phyloP scores from a whole-genome alignment of 306 rosid genomes.

The Vigna mungo region DNA sequence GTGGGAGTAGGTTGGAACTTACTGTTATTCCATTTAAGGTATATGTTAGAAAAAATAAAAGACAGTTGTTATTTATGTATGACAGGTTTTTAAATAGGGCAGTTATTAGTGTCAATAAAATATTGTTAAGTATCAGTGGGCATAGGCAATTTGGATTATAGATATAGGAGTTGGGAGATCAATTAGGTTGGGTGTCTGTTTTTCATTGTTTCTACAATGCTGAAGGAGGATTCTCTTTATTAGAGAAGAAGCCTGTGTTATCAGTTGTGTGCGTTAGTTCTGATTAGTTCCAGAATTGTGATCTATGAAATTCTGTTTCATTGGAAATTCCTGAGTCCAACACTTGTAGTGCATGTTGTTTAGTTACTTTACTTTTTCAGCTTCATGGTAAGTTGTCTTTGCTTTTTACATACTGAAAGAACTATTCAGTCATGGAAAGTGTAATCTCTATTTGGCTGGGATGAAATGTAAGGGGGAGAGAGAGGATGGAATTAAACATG shows the following conservation, averaged over 20 bases:
- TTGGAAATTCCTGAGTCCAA: neutral
- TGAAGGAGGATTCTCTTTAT: no score
- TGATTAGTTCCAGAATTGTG: neutral
- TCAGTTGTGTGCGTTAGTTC: neutral
- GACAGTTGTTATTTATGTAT: neutral
- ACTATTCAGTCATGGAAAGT: neutral
- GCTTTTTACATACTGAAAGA: neutral
- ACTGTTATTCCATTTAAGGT: neutral
- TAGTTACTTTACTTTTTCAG: constrained; percentile 20
- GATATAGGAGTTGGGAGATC: neutral
- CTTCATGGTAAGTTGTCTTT: neutral
- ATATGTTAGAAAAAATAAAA: neutral
- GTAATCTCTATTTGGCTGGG: no score
- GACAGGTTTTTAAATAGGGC: neutral
- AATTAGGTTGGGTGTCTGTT: neutral
- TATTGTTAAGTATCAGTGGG: neutral
- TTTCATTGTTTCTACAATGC: no score
- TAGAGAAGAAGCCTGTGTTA: neutral
- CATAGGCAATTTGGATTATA: neutral
- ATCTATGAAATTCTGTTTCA: no score
- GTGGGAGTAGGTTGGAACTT: neutral
- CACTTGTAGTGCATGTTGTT: neutral
- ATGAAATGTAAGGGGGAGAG: no score
- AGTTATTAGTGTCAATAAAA: neutral
- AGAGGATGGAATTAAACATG: no score